Evolutionary conservation across 106 monocot species (phyloP), one percentile per base, ranked within the genome.

Genomic region (Acorus calamus): DNA sequence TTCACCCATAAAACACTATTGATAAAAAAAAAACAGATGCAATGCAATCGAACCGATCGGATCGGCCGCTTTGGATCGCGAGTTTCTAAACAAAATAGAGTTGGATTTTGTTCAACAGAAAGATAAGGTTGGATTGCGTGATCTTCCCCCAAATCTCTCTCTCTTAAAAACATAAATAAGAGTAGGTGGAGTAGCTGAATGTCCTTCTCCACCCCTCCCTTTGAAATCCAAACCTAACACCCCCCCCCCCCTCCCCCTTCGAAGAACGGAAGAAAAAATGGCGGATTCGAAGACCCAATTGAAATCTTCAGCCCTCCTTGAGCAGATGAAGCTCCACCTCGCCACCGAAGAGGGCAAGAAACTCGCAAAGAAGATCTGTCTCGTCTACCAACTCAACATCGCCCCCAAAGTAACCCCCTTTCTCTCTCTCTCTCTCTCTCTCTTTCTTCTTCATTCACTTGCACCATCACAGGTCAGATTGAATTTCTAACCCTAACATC

Each of bases 341-440:
- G 72, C 66, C 57, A 79, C 88, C 54, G 85, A 89, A 63, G 83
- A 80, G n/a, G 93, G 93, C 49, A 89, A 89, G 73, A 60, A 72
- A 7, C 64, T 86, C 71, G 63, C 76, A 69, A 79, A 83, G 56
- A 84, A 79, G 77, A 59, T 89, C 54, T 83, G 86, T 60, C 76
- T 80, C 77, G 88, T 93, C 56, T 93, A 89, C 76, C 93, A 93
- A 67, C 80, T 93, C 74, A 93, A 84, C 54, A 84, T 84, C 80
- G 73, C 75, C 52, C 75, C 75, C 10, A 76, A 76, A 69, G 75
- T 69, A 81, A 45, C 82, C 86, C 54, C 43, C 59, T 45, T 8
- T 3, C 4, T 10, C 14, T 8, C 56, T 61, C 44, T 42, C 28
- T 46, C 42, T 63, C 1, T 8, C 44, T 4, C 7, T 11, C 8